Base-by-base conservation (phyloP, 345 rosid species). In the Corchorus capsularis region DNA sequence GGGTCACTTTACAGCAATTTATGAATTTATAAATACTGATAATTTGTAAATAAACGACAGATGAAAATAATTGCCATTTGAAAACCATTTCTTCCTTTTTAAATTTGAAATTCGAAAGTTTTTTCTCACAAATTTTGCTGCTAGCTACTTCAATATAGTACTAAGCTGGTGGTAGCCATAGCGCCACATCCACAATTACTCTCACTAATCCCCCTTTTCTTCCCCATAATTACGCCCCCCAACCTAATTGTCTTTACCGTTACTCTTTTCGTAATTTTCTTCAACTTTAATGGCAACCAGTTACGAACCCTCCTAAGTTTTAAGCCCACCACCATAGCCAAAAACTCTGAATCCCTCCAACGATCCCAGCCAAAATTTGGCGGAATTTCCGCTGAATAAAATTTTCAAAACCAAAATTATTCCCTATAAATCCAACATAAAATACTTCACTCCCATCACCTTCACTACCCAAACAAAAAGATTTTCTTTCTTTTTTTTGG, bases 371-470 rank as follows among this genome's bases (percentile, higher is more conserved):
- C 72, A 49, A 43, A 9, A 34, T 39, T 19, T 49, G 79, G 81
- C 79, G 79, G 81, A 80, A 59, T 77, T 69, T 71, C 77, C 78
- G 86, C 69, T 19, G 6, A 37, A 46, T 54, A 4, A 34, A 37
- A 4, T 39, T 70, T 35, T 49, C n/a, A 13, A 32, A 8, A 69
- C 6, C 16, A 6, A 16, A 70, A 70, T 0, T 16, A 69, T 14
- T 45, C 41, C 52, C 47, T 17, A 41, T 34, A 11, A 73, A 17
- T 60, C 69, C 69, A 54, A 69, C 2, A 70, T n/a, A n/a, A 73
- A 3, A 1, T 39, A 57, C 60, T 14, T 10, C 4, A 17, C 53
- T 49, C 13, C 20, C 57, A 19, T 35, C 19, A 39, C 10, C 63
- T 49, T 35, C 65, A 16, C 19, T 35, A 10, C 39, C n/a, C n/a